Conservation (phyloP, 192 early-diverging fungal species). For the Coemansia sp. region DNA sequence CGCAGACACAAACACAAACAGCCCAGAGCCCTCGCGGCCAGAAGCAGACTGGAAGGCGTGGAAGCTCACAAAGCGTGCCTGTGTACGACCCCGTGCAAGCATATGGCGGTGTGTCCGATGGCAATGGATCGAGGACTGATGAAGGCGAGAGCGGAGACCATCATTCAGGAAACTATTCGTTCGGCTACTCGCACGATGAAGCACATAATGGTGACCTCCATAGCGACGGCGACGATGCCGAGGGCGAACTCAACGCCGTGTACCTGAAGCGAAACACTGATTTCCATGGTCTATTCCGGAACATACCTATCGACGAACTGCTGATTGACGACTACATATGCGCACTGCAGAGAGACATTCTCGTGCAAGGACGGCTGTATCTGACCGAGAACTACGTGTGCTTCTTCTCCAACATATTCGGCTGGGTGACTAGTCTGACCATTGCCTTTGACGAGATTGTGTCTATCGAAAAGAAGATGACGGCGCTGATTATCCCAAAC, state of each 20-base stretch:
- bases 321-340: slow-evolving; percentile 73
- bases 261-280: slow-evolving; percentile 58
- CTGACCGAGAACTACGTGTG: slow-evolving; percentile 77
- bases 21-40: not conserved
- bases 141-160: slow-evolving; percentile 15
- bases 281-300: slow-evolving; percentile 57
- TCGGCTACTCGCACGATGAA: slow-evolving; percentile 29
- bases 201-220: slow-evolving; percentile 6
- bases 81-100: slow-evolving; percentile 5
- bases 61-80: slow-evolving; percentile 50
- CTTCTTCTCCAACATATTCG: slow-evolving; percentile 90
- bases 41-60: slow-evolving; percentile 16
- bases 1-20: not conserved
- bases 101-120: not conserved
- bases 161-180: not conserved
- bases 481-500: slow-evolving; percentile 84
- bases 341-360: slow-evolving; percentile 86
- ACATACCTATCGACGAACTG: slow-evolving; percentile 57
- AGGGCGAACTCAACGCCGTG: slow-evolving; percentile 52
- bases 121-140: not conserved
- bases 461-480: slow-evolving; percentile 82
- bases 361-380: slow-evolving; percentile 83
- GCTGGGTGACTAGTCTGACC: slow-evolving; percentile 79
- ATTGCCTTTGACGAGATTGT: slow-evolving; percentile 78
- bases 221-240: slow-evolving; percentile 27